Conservation (phyloP, 805 yeast species). For the Lachancea mirantina region DNA sequence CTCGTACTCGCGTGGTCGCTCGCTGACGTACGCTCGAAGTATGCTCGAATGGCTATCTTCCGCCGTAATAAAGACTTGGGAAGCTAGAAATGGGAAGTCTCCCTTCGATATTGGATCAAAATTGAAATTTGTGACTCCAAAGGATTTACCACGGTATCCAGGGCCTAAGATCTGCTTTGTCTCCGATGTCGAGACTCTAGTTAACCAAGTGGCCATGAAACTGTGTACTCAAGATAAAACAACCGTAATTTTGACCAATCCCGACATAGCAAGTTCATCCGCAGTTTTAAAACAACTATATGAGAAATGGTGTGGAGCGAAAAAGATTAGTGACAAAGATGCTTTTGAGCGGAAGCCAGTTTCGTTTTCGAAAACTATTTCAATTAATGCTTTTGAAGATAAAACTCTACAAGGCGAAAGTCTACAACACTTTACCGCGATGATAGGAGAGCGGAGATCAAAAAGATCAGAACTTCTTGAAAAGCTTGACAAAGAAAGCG, state of each 20-base stretch:
- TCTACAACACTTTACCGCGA: constrained; percentile 40
- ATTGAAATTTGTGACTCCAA: constrained; percentile 50
- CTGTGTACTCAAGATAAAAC: constrained; percentile 60
- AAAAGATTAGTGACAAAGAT: constrained; percentile 32
- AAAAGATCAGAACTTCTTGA: constrained; percentile 30
- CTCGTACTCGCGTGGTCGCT: constrained; percentile 74
- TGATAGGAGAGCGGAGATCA: constrained; percentile 41
- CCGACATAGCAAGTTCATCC: constrained; percentile 15
- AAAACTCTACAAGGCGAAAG: constrained; percentile 46
- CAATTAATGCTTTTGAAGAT: constrained; percentile 38
- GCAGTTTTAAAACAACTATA: constrained; percentile 14
- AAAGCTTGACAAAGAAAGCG: constrained; percentile 28
- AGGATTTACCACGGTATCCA: constrained; percentile 45
- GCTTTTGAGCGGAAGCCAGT: constrained; percentile 59
- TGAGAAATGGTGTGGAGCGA: constrained; percentile 43
- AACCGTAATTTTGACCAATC: constrained; percentile 72
- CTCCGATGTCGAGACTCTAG: constrained; percentile 57
- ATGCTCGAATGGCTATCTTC: constrained; percentile 96
- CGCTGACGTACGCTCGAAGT: constrained; percentile 73
- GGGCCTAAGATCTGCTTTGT: constrained; percentile 80
- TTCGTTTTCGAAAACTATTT: constrained; percentile 40
- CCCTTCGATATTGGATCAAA: constrained; percentile 68
- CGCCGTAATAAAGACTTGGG: constrained; percentile 81
- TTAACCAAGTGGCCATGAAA: constrained; percentile 44
- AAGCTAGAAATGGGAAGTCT: constrained; percentile 49